A percentile compares a stretch with the other conserved stretches of the same genome.
Evolutionary conservation across 2,329 filamentous ascomycete genomes (phyloP).

Genomic region (Pseudogymnoascus sp.): DNA sequence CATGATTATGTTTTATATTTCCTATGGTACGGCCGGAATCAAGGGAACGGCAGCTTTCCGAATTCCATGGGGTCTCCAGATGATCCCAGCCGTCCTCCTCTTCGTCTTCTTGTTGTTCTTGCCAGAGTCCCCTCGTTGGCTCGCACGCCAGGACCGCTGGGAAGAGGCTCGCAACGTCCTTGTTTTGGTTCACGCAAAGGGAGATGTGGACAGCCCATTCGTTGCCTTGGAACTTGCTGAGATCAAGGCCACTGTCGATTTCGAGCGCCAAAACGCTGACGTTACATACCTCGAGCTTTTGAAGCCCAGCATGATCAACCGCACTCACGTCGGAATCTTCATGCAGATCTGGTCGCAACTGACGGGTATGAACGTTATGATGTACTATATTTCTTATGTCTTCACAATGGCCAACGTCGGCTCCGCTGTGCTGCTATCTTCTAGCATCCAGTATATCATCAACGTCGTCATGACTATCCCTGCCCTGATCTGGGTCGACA

Average conservation of each 20-base stretch:
- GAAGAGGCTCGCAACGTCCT: constrained; percentile 38
- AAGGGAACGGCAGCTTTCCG: constrained; percentile 49
- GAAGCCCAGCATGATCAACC: constrained; percentile 64
- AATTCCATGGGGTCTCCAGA: constrained; percentile 57
- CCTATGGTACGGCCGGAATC: constrained; percentile 56
- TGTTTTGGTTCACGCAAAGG: constrained; percentile 51
- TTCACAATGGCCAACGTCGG: constrained; percentile 51
- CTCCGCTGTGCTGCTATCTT: constrained; percentile 52
- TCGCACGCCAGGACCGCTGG: constrained; percentile 53
- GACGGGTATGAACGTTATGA: constrained; percentile 69
- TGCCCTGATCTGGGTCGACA: constrained; percentile 65
- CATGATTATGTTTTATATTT: constrained; percentile 62
- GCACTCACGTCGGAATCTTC: constrained; percentile 62
- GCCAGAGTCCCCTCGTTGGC: constrained; percentile 55
- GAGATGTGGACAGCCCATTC: constrained; percentile 55
- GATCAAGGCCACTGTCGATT: constrained; percentile 64
- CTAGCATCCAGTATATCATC: constrained; percentile 67
- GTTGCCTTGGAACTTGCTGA: constrained; percentile 62
- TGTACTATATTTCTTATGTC: constrained; percentile 63
- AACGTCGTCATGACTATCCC: constrained; percentile 73
- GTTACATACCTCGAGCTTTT: constrained; percentile 66
- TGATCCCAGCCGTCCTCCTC: constrained; percentile 50
- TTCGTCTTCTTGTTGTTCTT: constrained; percentile 51
- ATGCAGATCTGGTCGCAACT: constrained; percentile 70
- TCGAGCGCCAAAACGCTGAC: constrained; percentile 61